Evolutionary conservation across 768 basidiomycete species (phyloP), one percentile per base, ranked within the genome.

Genomic region (Daedaleopsis sinensis): DNA sequence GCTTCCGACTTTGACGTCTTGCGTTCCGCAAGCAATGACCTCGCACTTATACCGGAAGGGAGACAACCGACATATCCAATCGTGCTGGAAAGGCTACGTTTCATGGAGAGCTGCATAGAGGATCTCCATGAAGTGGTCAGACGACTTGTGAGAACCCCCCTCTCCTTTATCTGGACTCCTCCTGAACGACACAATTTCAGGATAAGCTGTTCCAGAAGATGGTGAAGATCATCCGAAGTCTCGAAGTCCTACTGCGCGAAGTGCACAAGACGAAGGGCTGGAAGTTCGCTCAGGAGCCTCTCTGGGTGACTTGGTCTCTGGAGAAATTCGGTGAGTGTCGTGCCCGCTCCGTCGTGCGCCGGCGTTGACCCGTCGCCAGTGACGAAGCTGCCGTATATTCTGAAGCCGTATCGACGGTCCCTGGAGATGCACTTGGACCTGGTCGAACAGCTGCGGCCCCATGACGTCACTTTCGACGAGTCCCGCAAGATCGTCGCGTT

Each of bases 241-340:
- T 93, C 55, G 92, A 94, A 61, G 68, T 72, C 3, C 70, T 91
- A 2, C 73, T 92, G 13, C 75, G 82, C 32, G 92, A 94, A 46
- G 90, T 90, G 2, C 82, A 85, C 67, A 90, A 82, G 71, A 73
- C 76, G 16, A 92, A 90, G 71, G 91, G 92, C 0, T 86, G 84
- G 76, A 76, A 79, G 62, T 93, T 89, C 87, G 87, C 84, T 2
- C 79, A 81, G 13, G 89, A 93, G 61, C 86, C 90, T 0, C 76
- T 94, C 47, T 94, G 92, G 92, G 75, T 83, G 24, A 92, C 91
- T 12, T 94, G 92, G 92, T 78, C 92, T 0, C 74, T 93, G 27
- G 88, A 90, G 66, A 89, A 84, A 72, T 92, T 94, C 58, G 89
- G 92, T 90, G 61, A 44, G 78, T 70, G 54, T 19, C 58, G n/a